Evolutionary conservation across 2,329 filamentous ascomycete species (phyloP), one percentile per base, ranked within the genome.

Genomic region (Botrytis tulipae): DNA sequence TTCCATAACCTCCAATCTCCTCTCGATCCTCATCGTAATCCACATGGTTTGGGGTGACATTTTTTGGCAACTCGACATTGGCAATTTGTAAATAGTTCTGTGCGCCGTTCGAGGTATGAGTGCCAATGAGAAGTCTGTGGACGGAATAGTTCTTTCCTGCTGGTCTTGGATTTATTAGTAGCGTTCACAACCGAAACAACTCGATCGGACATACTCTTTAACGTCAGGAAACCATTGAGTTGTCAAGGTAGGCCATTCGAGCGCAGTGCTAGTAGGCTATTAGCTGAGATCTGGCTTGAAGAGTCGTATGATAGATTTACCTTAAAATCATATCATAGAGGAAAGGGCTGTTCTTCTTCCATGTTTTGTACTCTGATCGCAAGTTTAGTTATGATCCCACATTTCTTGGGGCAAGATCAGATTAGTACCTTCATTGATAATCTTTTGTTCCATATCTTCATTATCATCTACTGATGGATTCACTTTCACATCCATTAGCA

Each of bases 281-380:
- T 44, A 79, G 76, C 37, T 67, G 48, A 77, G 65, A 70, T 59
- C 57, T 40, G 16, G 32, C 32, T 29, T 69, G 40, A 12, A n/a
- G 8, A 22, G 35, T 48, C 20, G 62, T 29, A 72, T 72, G 29
- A n/a, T 42, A 57, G 51, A 29, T 35, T 18, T 83, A 91, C 90
- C 91, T 95, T 76, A 98, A 87, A 77, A 99, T 96, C 90, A 98
- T 93, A 82, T 99, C 96, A 83, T 99, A 99, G 79, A 99, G 92
- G 81, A 98, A 98, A 5, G 96, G 95, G 77, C 93, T 94, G 84
- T 99, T 99, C 87, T 99, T 99, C 88, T 99, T 99, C 96, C 96
- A 99, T 77, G 95, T 98, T 83, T 99, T 99, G 89, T 99, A 99
- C 83, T 99, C 96, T 94, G 37, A 32, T 32, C 16, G 60, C 29